Base-by-base conservation (phyloP, 129 eudicot genomes). In the Erigeron canadensis region DNA sequence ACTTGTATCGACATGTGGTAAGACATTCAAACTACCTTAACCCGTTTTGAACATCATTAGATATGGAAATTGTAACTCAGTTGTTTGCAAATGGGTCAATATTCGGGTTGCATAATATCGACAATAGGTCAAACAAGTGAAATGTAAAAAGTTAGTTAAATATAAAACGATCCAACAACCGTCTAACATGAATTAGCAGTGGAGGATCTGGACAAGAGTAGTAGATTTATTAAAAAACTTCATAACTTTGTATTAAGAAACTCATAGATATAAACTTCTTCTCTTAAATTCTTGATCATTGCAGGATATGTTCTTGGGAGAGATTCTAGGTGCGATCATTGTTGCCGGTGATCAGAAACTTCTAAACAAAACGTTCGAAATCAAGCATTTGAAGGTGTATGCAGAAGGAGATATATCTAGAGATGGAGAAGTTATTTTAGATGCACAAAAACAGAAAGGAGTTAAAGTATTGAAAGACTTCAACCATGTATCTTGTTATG, bases 291-390 rank as follows among this genome's bases (percentile, higher is more conserved):
- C 8, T 41, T 23, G 9, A 11, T 17, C 7, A 10, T 5, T 77
- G 59, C 87, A 89, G 95, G 97, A 83, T 63, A 83, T 55, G 23
- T 90, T 87, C 72, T 6, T 80, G 37, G 95, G 96, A 46, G 98
- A 92, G 73, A 87, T 92, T 48, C 74, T 89, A 48, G 96, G 96
- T 11, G 87, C 95, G n/a, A 75, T 89, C 44, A 59, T 89, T 54
- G 47, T 92, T 28, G 79, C 75, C 2, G 79, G 79, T 40, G 80
- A 82, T 63, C 59, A 59, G 5, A 78, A 80, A 7, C 18, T 46
- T 47, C 44, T 91, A 51, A 83, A 83, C 22, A 40, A 89, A 6
- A 66, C 50, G 0, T 82, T 76, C 12, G 60, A 44, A 67, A 21
- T 55, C 41, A 73, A 80, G 74, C 80, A 70, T 16, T n/a, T 91